Percentiles rank a stretch among this genome's conserved stretches.
phyloP scores from a whole-genome alignment of 257 asterid species.

The Prunella vulgaris region DNA sequence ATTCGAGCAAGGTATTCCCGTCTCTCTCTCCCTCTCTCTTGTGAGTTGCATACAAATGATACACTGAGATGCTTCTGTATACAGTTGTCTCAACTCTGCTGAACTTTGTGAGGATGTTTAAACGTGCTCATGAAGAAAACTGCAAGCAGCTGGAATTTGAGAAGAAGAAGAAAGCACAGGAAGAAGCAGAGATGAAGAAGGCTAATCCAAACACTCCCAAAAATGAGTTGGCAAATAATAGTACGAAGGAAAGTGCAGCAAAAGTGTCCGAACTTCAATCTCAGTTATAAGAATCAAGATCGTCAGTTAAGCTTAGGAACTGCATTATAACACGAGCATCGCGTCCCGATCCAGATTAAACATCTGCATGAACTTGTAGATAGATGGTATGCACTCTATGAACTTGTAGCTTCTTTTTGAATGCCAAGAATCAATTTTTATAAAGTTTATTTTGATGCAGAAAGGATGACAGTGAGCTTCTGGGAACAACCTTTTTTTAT shows the following conservation, averaged over 20 bases:
- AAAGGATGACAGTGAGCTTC: not conserved
- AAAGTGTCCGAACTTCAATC: slow-evolving; percentile 20
- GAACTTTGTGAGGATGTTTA: slow-evolving; percentile 70
- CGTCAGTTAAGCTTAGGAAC: not conserved
- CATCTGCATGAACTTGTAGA: not conserved
- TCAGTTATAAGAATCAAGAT: slow-evolving; percentile 5
- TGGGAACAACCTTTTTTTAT: not conserved
- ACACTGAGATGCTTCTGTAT: slow-evolving; percentile 11
- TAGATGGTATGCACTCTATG: slow-evolving; percentile 7
- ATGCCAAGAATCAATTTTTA: slow-evolving; percentile 2
- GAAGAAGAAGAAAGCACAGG: slow-evolving; percentile 68
- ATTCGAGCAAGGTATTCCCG: slow-evolving; percentile 58
- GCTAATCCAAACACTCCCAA: slow-evolving; percentile 22
- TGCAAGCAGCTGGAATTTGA: slow-evolving; percentile 62
- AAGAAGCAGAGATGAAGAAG: slow-evolving; percentile 46
- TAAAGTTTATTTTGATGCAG: slow-evolving; percentile 2
- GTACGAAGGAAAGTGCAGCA: slow-evolving; percentile 17
- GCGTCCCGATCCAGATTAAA: not conserved
- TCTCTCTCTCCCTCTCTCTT: not conserved
- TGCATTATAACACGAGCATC: not conserved
- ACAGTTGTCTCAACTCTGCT: slow-evolving; percentile 71
- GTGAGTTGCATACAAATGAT: not conserved
- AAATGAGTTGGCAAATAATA: slow-evolving; percentile 25
- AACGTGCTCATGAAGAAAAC: slow-evolving; percentile 62
- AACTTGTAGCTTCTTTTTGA: not conserved